Base-by-base conservation (phyloP, 352 stramenopile genomes). In the Aphanomyces astaci region DNA sequence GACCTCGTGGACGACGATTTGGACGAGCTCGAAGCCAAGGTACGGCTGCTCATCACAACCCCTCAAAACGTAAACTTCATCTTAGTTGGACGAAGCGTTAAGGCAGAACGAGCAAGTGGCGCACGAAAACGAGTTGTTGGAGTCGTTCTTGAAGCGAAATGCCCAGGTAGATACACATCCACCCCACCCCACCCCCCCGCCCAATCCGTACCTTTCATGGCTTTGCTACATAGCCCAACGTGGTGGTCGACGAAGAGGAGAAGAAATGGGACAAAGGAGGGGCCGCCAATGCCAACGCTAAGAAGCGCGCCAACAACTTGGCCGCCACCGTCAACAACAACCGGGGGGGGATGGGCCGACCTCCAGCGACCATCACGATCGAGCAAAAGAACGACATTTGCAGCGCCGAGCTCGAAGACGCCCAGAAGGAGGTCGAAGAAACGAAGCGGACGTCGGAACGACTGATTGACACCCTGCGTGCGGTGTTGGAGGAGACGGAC, bases 311-410 rank as follows among this genome's bases (percentile, higher is more conserved):
- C 7, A 43, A 43, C 36, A 43, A 43, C 36, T 15, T 43, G 36
- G 36, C 36, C 36, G 15, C 3, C 72, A 79, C 25, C 75, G 82
- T 57, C 88, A 88, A 72, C 40, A 73, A 59, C 17, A 73, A 74
- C 19, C 73, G 81, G 5, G 78, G 88, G 54, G 75, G 88, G 4
- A 78, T 84, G 1, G 76, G 77, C 15, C 76, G 84, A 11, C 78
- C 87, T 13, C 81, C 90, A 55, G 55, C 79, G 28, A 78, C 78
- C 73, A 79, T 98, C 33, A 95, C 82, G 15, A 94, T 97, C 62
- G 87, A 97, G 64, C 90, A 97, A 77, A 98, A 98, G 78, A 94
- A 96, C 66, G 88, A 96, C 46, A 81, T 97, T 28, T 91, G 83
- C 66, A 91, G 80, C 63, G 78, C 81, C 22, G 89, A 97, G 72